Conservation (phyloP, 2,329 filamentous ascomycete genomes). For the Aspergillus fischeri region DNA sequence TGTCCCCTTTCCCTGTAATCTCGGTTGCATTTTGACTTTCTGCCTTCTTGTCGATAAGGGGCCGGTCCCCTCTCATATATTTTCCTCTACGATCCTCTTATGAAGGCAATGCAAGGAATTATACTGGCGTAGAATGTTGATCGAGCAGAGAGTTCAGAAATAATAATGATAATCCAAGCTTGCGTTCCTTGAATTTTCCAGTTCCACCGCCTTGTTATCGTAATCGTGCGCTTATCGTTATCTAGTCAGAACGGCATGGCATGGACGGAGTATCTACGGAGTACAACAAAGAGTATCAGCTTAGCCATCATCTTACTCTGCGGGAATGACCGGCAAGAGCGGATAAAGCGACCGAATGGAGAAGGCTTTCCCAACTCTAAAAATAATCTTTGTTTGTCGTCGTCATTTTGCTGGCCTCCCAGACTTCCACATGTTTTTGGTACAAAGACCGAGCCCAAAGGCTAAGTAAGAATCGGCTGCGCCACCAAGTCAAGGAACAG, state of each 20-base stretch:
- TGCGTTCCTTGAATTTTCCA: neutral
- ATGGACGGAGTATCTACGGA: neutral
- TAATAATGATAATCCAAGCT: neutral
- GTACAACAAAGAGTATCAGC: no score
- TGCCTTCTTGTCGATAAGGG: neutral
- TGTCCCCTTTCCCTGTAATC: neutral
- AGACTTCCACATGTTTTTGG: constrained; percentile 1
- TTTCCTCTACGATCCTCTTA: neutral
- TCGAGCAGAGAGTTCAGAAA: neutral
- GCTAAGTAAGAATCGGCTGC: constrained; percentile 8
- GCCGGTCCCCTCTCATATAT: neutral
- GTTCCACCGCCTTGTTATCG: neutral
- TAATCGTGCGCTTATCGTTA: neutral
- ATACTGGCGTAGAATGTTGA: neutral
- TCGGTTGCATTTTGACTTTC: neutral
- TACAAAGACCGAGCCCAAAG: constrained; percentile 1
- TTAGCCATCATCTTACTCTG: neutral
- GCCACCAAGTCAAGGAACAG: constrained; percentile 9
- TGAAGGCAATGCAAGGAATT: neutral
- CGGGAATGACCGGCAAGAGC: neutral
- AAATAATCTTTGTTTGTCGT: constrained; percentile 1
- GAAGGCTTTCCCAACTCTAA: neutral
- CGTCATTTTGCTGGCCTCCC: constrained; percentile 1
- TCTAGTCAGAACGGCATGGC: neutral
- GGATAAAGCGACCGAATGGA: neutral